Base-by-base conservation (phyloP, 148 eudicot species). In the Vaccinium corymbosum region DNA sequence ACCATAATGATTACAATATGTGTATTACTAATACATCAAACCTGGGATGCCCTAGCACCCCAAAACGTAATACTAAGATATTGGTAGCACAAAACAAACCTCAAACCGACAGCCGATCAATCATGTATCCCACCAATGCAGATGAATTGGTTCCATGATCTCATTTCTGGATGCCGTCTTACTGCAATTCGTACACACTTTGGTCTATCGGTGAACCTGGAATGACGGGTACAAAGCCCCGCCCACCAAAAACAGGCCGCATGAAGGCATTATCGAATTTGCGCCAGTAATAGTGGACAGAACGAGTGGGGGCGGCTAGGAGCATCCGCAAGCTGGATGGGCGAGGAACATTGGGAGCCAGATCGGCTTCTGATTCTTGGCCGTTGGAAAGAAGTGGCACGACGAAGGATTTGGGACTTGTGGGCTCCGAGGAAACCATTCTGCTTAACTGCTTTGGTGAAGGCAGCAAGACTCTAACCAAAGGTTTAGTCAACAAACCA, bases 181-280 rank as follows among this genome's bases (percentile, higher is more conserved):
- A 55, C 4, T 80, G 71, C 82, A 64, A 52, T 70, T 80, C 79
- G 75, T 61, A 90, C 59, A 81, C 82, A 59, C 89, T 90, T 70
- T 83, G 90, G 52, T 95, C 95, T 3, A 83, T 88, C 3, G 98
- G 98, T 14, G 97, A 91, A 77, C 94, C 93, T n/a, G 97, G 98
- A 75, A 92, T 78, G 62, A 86, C 91, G 14, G 95, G 98, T 4
- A 90, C 95, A 78, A 95, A 95, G 42, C 98, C 98, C 80, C 98
- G 91, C 17, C 98, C 98, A 11, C 98, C 98, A 79, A 95, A 95
- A 38, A 93, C 92, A 0, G 98, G 98, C 62, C 98, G 87, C 98
- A 93, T 95, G 87, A 92, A 91, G n/a, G 93, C 85, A 55, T 95
- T 75, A 49, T 95, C 98, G 25, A 95, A 93, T 83, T 90, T 93